Conservation (phyloP, 805 yeast species). For the Zygosaccharomyces rouxii region DNA sequence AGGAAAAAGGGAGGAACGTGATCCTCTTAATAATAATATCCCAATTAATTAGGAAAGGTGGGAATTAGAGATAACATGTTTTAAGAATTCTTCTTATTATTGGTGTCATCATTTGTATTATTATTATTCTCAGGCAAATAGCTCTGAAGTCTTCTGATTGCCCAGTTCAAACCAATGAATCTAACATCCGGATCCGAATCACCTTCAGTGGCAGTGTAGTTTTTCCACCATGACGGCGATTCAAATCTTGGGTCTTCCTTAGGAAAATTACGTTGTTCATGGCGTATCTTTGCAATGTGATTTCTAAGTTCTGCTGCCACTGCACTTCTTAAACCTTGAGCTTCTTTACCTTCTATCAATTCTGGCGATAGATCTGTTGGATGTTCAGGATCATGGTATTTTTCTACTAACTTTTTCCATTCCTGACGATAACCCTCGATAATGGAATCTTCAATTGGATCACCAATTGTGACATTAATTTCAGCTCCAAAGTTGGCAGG, state of each 20-base stretch:
- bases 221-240: constrained; percentile 70
- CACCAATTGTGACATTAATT: constrained; percentile 67
- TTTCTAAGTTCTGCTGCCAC: constrained; percentile 67
- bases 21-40: background rate
- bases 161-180: constrained; percentile 81
- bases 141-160: constrained; percentile 63
- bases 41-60: background rate
- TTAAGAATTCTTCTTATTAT: background rate
- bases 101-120: constrained; percentile 10
- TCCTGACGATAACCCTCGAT: constrained; percentile 58
- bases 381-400: constrained; percentile 46
- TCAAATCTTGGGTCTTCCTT: constrained; percentile 68
- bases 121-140: constrained; percentile 28
- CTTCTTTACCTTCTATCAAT: constrained; percentile 60
- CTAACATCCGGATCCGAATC: constrained; percentile 60
- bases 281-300: constrained; percentile 49
- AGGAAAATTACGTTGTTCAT: constrained; percentile 39
- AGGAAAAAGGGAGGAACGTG: no score
- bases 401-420: constrained; percentile 63
- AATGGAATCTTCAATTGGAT: constrained; percentile 55
- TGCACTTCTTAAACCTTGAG: constrained; percentile 59
- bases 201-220: constrained; percentile 62
- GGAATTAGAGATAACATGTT: no score
- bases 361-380: constrained; percentile 58
- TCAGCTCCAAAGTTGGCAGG: constrained; percentile 66